Evolutionary conservation across 2,329 filamentous ascomycete genomes (phyloP), one percentile per base, ranked within the genome.

Genomic region (Colletotrichum trifolii): DNA sequence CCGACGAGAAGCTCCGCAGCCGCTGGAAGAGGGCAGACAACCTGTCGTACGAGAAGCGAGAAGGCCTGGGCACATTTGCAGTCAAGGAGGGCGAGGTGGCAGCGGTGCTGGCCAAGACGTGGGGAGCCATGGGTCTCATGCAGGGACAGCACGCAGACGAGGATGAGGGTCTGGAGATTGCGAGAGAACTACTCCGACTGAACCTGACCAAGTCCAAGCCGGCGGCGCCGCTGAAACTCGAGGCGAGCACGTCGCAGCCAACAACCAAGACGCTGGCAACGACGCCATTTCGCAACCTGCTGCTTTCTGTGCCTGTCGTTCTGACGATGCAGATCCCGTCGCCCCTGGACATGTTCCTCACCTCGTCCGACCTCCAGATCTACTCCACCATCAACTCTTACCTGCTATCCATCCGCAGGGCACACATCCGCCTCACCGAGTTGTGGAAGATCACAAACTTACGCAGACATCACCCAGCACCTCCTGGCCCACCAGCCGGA

Each of bases 311-410:
- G 0, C 89, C 94, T 0, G 91, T 90, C 6, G 80, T 82, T 3
- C 82, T 99, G 45, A 87, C 85, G 1, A 83, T 97, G 68, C 87
- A 90, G 43, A 88, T 97, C 8, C 86, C 87, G 2, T 90, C 91
- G 2, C 94, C 96, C 0, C 79, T 98, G 6, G 94, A 98, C 73
- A 85, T 99, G 36, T 97, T 98, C 72, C 86, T 98, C 35, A 89
- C 91, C 10, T 82, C 86, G 4, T 83, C 89, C 1, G 94, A 98
- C 72, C 79, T 97, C 10, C 86, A 91, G 53, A 86, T 87, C 1
- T 99, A 98, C 76, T 91, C 93, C 0, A 85, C 85, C n/a, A 90
- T 97, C 67, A 94, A 96, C 75, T 87, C 93, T 2, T 98, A 97
- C 71, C 85, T 99, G 0, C 81, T 97, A 9, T 91, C 93, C 0